Evolutionary conservation across 2,329 filamentous ascomycete genomes (phyloP), one percentile per base, ranked within the genome.

Genomic region (Alternaria viburni): DNA sequence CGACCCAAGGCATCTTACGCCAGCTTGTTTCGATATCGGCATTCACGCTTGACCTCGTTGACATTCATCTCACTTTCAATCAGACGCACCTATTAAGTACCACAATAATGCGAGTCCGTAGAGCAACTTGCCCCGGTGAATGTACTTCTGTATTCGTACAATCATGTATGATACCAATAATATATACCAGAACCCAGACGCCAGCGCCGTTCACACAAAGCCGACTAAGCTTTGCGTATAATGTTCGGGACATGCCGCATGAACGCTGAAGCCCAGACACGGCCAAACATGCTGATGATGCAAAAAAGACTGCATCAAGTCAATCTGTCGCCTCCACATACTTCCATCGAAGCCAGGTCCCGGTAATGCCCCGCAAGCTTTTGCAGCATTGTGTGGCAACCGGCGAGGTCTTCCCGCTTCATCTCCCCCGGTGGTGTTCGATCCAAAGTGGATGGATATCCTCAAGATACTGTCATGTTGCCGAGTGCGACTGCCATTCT

Each of bases 401-500:
- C 49, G 45, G 50, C 50, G 47, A 61, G 28, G 54, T 60, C 47
- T 69, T 49, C 60, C 60, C 49, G 47, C 60, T 41, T 44, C 30
- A 41, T 32, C 56, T 44, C 41, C 56, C 32, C 44, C 26, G n/a
- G 19, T 45, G 15, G 23, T 49, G 25, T 49, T 51, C 49, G 28
- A 21, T 26, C 45, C 43, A 8, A 26, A 13, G 36, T 30, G 11
- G 10, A n/a, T 8, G 43, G 13, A 30, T 21, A 25, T 45, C 19
- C 28, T 74, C 68, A 68, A 71, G 73, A 69, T 30, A 67, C 65
- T 4, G 65, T 66, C 26, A 68, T 62, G 26, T 72, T 69, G 10
- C 67, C 73, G 46, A 65, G 28, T 43, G 67, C 57, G 9, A 69
- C 70, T 3, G 74, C 75, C 71, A 89, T 71, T 26, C 88, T 79